Evolutionary conservation across 176 grass and related monocot species (phyloP).

Genomic region (Triticum dicoccoides): DNA sequence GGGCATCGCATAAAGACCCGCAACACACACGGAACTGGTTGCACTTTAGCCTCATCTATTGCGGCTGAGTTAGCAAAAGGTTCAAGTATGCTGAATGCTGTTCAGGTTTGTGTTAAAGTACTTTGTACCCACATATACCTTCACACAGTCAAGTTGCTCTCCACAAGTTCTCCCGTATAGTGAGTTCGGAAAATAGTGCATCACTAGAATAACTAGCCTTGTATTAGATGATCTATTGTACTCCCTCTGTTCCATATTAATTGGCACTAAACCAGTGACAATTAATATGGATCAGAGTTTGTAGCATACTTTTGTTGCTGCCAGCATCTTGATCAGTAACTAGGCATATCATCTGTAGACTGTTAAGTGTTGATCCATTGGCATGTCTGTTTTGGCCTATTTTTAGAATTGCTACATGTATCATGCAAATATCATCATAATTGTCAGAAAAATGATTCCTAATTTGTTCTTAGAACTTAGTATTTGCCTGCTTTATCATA

Average conservation of each 20-base stretch:
- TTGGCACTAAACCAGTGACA: no score
- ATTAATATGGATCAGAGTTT: not conserved
- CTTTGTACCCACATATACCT: not conserved
- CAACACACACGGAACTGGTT: constrained; percentile 95
- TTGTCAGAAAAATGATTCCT: not conserved
- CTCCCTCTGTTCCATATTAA: not conserved
- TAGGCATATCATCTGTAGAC: not conserved
- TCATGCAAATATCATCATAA: not conserved
- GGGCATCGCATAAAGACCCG: constrained; percentile 64
- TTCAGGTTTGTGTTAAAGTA: constrained; percentile 45
- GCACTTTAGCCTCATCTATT: constrained; percentile 93
- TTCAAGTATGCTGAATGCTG: constrained; percentile 66
- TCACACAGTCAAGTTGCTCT: not conserved
- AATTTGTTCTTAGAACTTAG: not conserved
- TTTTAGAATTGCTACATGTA: not conserved
- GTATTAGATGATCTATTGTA: not conserved
- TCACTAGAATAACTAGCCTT: not conserved
- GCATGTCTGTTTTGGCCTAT: not conserved
- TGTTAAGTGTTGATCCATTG: not conserved
- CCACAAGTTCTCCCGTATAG: not conserved
- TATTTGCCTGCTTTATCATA: not conserved
- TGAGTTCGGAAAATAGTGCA: not conserved
- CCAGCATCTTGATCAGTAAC: not conserved
- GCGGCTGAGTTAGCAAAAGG: constrained; percentile 94
- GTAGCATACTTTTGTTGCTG: not conserved